phyloP scores from a whole-genome alignment of 768 basidiomycete species.

The Kwoniella europaea region DNA sequence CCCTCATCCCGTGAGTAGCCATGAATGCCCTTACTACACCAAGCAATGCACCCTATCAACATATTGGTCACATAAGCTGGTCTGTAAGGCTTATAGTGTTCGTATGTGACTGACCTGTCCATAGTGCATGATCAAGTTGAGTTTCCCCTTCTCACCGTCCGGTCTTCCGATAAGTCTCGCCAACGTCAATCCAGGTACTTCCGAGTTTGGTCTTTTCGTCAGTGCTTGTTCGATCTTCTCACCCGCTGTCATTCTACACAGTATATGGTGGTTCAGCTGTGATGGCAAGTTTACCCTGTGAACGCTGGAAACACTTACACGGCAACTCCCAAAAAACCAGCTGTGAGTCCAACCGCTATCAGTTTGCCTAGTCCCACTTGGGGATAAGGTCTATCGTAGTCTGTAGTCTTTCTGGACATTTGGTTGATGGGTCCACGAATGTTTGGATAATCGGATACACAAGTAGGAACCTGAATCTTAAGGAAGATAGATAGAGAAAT shows the following conservation, averaged over 20 bases:
- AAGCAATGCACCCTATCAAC: slow-evolving; percentile 19
- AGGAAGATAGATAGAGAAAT: no score
- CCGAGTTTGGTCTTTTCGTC: slow-evolving; percentile 28
- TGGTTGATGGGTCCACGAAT: not conserved
- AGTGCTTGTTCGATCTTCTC: slow-evolving; percentile 31
- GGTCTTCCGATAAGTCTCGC: slow-evolving; percentile 20
- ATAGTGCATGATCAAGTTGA: slow-evolving; percentile 34
- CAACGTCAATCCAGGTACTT: slow-evolving; percentile 27
- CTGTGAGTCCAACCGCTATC: slow-evolving; percentile 8
- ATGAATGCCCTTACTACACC: slow-evolving; percentile 22
- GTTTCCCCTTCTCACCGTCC: slow-evolving; percentile 21
- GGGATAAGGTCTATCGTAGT: slow-evolving; percentile 16
- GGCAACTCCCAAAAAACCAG: slow-evolving; percentile 11
- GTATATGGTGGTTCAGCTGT: no score
- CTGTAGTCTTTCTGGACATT: slow-evolving; percentile 17
- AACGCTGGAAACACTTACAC: slow-evolving; percentile 3
- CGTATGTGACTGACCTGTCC: slow-evolving; percentile 14
- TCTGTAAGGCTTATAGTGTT: not conserved
- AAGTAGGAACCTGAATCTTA: not conserved
- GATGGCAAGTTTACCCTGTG: no score
- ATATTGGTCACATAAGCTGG: no score
- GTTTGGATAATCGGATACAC: not conserved
- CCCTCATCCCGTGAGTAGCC: slow-evolving; percentile 23
- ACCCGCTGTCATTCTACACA: slow-evolving; percentile 27
- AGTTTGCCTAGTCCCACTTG: slow-evolving; percentile 8